phyloP scores from a whole-genome alignment of 1,284 basidiomycete genomes.

The Phellopilus nigrolimitatus region DNA sequence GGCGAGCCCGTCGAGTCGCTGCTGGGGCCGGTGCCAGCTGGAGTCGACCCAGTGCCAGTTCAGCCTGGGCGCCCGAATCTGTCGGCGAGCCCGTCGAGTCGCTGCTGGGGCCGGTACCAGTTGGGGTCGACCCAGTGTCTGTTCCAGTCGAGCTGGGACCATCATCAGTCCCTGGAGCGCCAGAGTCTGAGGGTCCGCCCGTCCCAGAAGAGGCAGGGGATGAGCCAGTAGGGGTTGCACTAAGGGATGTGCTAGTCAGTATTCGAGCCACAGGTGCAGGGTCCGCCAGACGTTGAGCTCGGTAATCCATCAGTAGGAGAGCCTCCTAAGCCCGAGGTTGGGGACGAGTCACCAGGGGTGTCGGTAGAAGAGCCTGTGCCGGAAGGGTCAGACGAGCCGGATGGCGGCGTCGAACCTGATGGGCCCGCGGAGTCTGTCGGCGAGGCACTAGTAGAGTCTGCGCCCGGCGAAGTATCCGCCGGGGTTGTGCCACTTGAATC shows the following conservation, averaged over 20 bases:
- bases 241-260: neutral
- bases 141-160: no score
- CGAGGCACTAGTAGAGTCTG: neutral
- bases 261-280: neutral
- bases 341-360: no score
- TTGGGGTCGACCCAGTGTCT: no score
- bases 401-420: constrained; percentile 1
- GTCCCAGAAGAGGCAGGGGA: neutral
- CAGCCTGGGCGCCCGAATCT: no score
- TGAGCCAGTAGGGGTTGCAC: neutral
- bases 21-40: neutral
- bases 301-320: no score
- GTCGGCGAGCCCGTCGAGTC: no score
- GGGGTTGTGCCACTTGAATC: neutral
- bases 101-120: neutral
- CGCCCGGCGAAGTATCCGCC: neutral
- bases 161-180: no score
- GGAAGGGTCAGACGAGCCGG: neutral
- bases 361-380: no score
- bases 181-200: no score
- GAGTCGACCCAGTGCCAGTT: neutral
- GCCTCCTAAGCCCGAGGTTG: neutral
- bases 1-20: neutral
- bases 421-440: constrained; percentile 1
- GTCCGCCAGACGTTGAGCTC: no score